Evolutionary conservation across 352 stramenopile species (phyloP), one percentile per base, ranked within the genome.

Genomic region (Albugo laibachii): DNA sequence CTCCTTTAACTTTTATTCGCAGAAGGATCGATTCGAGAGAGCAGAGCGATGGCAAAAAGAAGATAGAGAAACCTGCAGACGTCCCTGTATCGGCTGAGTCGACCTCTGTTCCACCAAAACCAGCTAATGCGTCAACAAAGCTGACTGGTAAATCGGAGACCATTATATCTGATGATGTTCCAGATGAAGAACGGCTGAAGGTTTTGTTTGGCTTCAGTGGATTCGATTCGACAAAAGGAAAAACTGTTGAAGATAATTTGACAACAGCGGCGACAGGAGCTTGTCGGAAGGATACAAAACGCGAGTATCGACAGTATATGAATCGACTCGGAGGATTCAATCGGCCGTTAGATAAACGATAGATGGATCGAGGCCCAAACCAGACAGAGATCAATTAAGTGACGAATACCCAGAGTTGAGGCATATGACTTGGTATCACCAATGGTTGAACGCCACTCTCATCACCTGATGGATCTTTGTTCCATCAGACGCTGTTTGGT

Each of bases 271-370:
- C 89, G 1, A 56, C 63, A 24, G 93, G 93, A 11, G 80, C 69
- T 5, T 64, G 72, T 11, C 66, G 74, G 37, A 93, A 91, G 41
- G 92, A 95, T 52, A 93, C 78, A 48, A 93, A 93, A 54, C 67
- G 89, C 36, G 89, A 96, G 58, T 97, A 97, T 69, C 67, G 93
- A 19, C 91, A 98, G 63, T 97, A 97, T 63, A 98, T 97, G 92
- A 97, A 97, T 66, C 77, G 92, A 47, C 92, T 93, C 58, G 86
- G 85, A 38, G 91, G 92, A 42, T 97, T 97, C 59, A 97, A 97
- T 59, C 65, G 83, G 14, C 82, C 84, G 18, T 66, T 97, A 15
- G 88, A 96, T 57, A 92, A 93, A 48, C 18, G 44, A 13, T 61
- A 38, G 36, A 15, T 48, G 4, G 16, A 34, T 24, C 8, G 24